A percentile compares a stretch with the other conserved stretches of the same genome.
Evolutionary conservation across 306 rosid genomes (phyloP).

Genomic region (Lathyrus aphaca): DNA sequence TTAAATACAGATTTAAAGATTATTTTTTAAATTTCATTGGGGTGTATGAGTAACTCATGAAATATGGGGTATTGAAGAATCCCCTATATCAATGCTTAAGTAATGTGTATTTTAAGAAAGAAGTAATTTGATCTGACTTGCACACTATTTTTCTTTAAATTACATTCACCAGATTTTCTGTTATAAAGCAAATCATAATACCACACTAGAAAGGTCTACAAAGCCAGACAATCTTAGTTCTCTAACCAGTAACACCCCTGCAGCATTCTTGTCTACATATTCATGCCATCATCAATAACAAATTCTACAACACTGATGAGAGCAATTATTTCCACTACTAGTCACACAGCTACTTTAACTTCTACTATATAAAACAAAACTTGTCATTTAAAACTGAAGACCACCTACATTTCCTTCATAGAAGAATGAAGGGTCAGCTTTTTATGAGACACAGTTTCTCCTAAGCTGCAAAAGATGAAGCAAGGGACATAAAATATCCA

Average conservation of each 20-base stretch:
- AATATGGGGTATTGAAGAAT: too few species aligned
- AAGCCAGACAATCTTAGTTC: slow-evolving; percentile 10
- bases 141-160: background rate
- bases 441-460: slow-evolving; percentile 47
- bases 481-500: slow-evolving; percentile 84
- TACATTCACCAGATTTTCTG: background rate
- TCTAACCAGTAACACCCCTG: background rate
- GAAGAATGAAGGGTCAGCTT: slow-evolving; percentile 42
- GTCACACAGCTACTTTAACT: slow-evolving; percentile 20
- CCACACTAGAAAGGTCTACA: slow-evolving; percentile 25
- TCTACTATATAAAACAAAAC: background rate
- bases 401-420: slow-evolving; percentile 13
- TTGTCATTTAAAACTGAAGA: slow-evolving; percentile 32
- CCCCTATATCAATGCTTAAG: too few species aligned
- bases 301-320: slow-evolving; percentile 14
- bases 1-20: too few species aligned
- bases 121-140: background rate
- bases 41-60: too few species aligned
- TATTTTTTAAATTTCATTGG: too few species aligned
- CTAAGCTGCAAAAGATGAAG: slow-evolving; percentile 80
- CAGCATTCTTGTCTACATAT: slow-evolving; percentile 20
- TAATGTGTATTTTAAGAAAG: too few species aligned
- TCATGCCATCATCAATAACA: slow-evolving; percentile 16
- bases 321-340: slow-evolving; percentile 14
- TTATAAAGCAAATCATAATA: background rate